Conservation (phyloP, 805 yeast species). For the Dipodascopsis tothii region DNA sequence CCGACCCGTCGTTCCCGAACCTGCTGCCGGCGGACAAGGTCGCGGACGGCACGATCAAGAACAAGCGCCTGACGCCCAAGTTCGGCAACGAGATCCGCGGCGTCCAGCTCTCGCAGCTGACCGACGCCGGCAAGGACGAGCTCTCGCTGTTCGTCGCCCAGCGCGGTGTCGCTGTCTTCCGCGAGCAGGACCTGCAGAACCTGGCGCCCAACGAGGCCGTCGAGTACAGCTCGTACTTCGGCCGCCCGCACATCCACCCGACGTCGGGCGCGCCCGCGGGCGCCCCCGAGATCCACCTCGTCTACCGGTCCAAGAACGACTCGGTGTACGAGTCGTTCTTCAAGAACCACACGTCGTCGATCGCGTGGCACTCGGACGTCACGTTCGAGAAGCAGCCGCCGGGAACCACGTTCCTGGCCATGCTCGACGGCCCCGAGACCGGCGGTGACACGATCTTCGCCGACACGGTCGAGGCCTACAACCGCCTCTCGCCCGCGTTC, state of each 20-base stretch:
- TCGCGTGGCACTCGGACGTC: slow-evolving; percentile 64
- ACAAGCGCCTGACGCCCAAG: slow-evolving; percentile 50
- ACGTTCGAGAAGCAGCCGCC: slow-evolving; percentile 70
- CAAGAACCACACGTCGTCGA: slow-evolving; percentile 27
- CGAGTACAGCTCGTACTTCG: slow-evolving; percentile 57
- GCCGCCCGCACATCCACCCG: slow-evolving; percentile 66
- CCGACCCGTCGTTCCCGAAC: slow-evolving; percentile 50
- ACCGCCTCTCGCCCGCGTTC: slow-evolving; percentile 60
- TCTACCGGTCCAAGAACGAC: slow-evolving; percentile 43
- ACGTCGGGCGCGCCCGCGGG: slow-evolving; percentile 62
- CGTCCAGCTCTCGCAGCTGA: slow-evolving; percentile 51
- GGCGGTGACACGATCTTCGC: slow-evolving; percentile 80
- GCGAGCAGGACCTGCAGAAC: slow-evolving; percentile 61
- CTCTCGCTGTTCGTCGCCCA: slow-evolving; percentile 62
- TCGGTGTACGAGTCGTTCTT: slow-evolving; percentile 27
- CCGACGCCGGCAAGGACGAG: slow-evolving; percentile 54
- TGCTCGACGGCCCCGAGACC: slow-evolving; percentile 51
- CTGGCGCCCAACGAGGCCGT: slow-evolving; percentile 28
- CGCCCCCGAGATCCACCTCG: slow-evolving; percentile 54
- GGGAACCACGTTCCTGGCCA: slow-evolving; percentile 58
- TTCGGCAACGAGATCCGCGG: slow-evolving; percentile 62
- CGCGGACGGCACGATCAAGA: slow-evolving; percentile 27
- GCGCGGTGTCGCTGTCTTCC: slow-evolving; percentile 64
- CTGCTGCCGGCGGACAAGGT: slow-evolving; percentile 34
- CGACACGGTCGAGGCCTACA: slow-evolving; percentile 64